A percentile compares a stretch with the other conserved stretches of the same genome.
These are phyloP conservation scores for Prunus mume DNA, from an alignment of 306 rosid genomes.

Conservation along the genomic window DNA sequence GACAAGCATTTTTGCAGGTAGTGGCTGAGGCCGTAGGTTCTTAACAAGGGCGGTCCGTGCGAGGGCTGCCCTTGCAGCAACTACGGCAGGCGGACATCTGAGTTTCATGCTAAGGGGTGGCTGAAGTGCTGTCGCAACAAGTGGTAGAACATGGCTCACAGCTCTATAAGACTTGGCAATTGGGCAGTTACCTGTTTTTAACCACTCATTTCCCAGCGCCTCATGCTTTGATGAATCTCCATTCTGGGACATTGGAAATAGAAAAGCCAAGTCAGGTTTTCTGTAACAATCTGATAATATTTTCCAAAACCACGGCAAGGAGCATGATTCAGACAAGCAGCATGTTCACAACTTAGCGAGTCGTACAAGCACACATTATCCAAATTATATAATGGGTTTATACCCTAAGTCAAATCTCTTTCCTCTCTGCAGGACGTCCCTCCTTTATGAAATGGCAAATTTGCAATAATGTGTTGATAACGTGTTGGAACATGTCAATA, in stretches of 20 bases:
- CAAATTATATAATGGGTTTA: no score
- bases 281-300: no score
- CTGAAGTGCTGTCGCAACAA: constrained; percentile 60
- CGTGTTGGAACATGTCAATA: no score
- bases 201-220: constrained; percentile 77
- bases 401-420: no score
- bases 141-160: constrained; percentile 66
- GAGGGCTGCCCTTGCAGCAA: constrained; percentile 90
- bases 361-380: no score
- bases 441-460: no score
- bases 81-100: constrained; percentile 73
- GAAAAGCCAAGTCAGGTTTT: no score
- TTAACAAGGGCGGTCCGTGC: constrained; percentile 73
- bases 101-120: constrained; percentile 69
- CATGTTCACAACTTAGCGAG: no score
- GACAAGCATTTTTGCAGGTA: constrained; percentile 77
- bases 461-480: no score
- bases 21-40: constrained; percentile 81
- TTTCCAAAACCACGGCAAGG: no score
- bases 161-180: constrained; percentile 84
- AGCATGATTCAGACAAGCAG: no score
- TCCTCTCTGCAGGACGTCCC: no score
- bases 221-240: constrained; percentile 62
- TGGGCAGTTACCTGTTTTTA: constrained; percentile 69
- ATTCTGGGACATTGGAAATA: constrained; percentile 32